phyloP scores from a whole-genome alignment of 768 basidiomycete species.

The Galerina marginata region DNA sequence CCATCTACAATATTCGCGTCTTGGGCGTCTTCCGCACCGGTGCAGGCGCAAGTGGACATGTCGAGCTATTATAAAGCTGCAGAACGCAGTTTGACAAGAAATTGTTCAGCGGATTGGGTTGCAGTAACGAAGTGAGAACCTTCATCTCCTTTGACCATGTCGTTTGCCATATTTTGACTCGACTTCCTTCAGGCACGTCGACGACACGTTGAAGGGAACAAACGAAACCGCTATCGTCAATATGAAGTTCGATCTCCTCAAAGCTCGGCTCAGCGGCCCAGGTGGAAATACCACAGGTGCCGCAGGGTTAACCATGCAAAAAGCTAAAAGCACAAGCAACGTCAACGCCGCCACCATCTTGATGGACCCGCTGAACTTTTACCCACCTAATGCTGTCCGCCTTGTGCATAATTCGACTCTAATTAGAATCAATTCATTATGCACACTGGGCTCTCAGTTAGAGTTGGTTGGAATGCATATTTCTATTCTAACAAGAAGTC shows the following conservation, averaged over 20 bases:
- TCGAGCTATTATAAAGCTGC: slow-evolving; percentile 54
- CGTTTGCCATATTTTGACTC: neutral
- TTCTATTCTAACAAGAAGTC: too few species aligned
- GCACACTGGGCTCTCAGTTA: too few species aligned
- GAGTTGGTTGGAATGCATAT: too few species aligned
- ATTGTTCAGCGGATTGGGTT: slow-evolving; percentile 59
- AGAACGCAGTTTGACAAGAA: slow-evolving; percentile 52
- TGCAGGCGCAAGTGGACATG: slow-evolving; percentile 57
- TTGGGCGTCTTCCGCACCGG: slow-evolving; percentile 57
- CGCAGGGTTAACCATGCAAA: slow-evolving; percentile 35
- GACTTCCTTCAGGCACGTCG: slow-evolving; percentile 32
- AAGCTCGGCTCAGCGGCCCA: slow-evolving; percentile 47
- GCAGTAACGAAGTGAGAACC: slow-evolving; percentile 41
- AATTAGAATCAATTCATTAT: too few species aligned
- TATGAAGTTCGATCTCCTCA: slow-evolving; percentile 49
- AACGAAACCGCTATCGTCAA: slow-evolving; percentile 39
- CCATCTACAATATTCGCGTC: slow-evolving; percentile 50
- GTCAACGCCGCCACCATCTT: slow-evolving; percentile 47
- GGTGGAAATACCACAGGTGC: slow-evolving; percentile 46
- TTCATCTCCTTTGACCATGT: neutral
- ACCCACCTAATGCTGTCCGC: too few species aligned
- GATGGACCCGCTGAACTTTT: slow-evolving; percentile 55
- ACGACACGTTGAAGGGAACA: slow-evolving; percentile 36
- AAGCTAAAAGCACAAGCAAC: slow-evolving; percentile 42
- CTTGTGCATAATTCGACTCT: too few species aligned